Evolutionary conservation across 192 early-diverging fungal species (phyloP), one percentile per base, ranked within the genome.

Genomic region (Backusella mclennaniae): DNA sequence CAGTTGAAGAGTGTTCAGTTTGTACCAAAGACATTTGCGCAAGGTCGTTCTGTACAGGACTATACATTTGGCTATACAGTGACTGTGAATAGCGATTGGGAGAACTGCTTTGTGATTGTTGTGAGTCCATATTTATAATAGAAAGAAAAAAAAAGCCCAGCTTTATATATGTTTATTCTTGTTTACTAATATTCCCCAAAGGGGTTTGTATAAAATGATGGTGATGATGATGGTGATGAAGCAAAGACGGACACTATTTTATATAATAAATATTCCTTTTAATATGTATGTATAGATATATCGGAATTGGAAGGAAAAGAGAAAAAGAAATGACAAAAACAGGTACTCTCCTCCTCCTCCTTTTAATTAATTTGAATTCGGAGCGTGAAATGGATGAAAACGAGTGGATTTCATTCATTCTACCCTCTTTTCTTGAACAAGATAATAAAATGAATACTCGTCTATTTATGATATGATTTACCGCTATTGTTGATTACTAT

Each of bases 181-280:
- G 12, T 29, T 63, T 63, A 26, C 53, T 56, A 56, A 56, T 56
- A 26, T 63, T 63, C 56, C 56, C 56, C 56, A 63, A 63, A 63
- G 56, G 56, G 56, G 23, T 29, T 63, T 39, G 38, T 12, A 39
- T 12, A 39, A 39, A 39, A 39, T 3, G 9, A 39, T 11, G 38
- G 8, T 33, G 33, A 33, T 33, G 31, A 33, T 36, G 7, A 38
- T 38, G 36, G 6, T 38, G 8, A 38, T 8, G 11, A 39, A 39
- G 38, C 38, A 39, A 39, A 11, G 8, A 11, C 8, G 11, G 1
- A 9, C 38, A 39, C 38, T 39, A 11, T 39, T 39, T 8, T 39
- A 33, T 33, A 39, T 12, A 44, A 44, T 44, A 17, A 39, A 39
- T 39, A 39, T 52, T 12, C 17, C 46, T 19, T 52, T n/a, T 52